phyloP scores from a whole-genome alignment of 345 rosid species.

The Lepidium didymum region DNA sequence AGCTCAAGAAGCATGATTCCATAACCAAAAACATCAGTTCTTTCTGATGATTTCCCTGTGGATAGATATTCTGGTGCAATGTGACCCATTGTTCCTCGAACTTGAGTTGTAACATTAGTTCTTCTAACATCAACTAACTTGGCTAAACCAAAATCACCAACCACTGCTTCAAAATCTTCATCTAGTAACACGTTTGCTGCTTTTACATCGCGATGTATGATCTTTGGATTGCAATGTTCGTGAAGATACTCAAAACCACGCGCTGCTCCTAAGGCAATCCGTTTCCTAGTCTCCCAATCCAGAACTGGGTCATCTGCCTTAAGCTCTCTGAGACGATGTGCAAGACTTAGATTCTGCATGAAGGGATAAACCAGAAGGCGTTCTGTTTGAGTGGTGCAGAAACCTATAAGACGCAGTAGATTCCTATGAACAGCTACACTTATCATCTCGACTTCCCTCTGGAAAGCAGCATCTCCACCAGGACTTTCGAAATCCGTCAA shows the following conservation, averaged over 20 bases:
- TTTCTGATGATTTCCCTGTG: conserved; percentile 91
- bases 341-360: conserved; percentile 93
- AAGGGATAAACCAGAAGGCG: conserved; percentile 89
- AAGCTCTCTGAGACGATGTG: conserved; percentile 77
- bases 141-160: conserved; percentile 96
- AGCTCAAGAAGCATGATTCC: conserved; percentile 96
- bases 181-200: conserved; percentile 95
- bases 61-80: conserved; percentile 97
- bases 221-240: conserved; percentile 95
- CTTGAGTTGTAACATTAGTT: conserved; percentile 91
- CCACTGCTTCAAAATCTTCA: conserved; percentile 94
- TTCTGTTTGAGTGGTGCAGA: conserved; percentile 90
- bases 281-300: conserved; percentile 77
- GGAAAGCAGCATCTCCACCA: conserved; percentile 91
- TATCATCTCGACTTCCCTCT: conserved; percentile 96
- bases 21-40: conserved; percentile 95
- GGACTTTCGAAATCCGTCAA: conserved; percentile 89
- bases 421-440: conserved; percentile 95
- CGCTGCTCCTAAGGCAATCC: conserved; percentile 84
- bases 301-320: conserved; percentile 76
- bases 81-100: conserved; percentile 99
- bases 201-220: conserved; percentile 93
- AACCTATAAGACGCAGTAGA: conserved; percentile 78
- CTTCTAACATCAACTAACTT: conserved; percentile 87
- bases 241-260: conserved; percentile 97